A percentile compares a stretch with the other conserved stretches of the same genome.
Evolutionary conservation across 306 rosid species (phyloP).

Genomic region (Quercus parvula): DNA sequence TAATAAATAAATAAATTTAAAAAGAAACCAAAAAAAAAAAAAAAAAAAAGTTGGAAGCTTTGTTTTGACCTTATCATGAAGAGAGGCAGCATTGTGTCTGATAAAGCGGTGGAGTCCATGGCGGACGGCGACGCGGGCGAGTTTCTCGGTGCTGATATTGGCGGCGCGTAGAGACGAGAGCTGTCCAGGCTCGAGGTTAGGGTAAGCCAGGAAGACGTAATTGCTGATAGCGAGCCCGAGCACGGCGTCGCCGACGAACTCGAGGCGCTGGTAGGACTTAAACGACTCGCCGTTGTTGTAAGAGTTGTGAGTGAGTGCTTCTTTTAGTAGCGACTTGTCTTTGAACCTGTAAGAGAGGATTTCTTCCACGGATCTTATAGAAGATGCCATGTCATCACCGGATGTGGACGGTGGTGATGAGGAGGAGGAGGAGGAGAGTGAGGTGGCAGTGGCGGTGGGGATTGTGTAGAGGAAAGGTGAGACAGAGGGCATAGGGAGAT

Average conservation of each 20-base stretch:
- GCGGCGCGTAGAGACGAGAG: slow-evolving; percentile 68
- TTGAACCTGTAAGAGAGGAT: slow-evolving; percentile 37
- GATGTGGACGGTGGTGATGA: background rate
- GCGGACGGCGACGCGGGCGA: slow-evolving; percentile 73
- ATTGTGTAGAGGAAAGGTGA: background rate
- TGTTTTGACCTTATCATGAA: slow-evolving; percentile 25
- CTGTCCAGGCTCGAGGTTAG: slow-evolving; percentile 42
- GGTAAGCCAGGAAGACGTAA: slow-evolving; percentile 42
- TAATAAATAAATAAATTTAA: background rate
- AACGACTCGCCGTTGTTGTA: background rate
- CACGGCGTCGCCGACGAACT: slow-evolving; percentile 70
- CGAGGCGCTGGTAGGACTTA: slow-evolving; percentile 61
- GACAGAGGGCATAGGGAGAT: too few relatives aligned
- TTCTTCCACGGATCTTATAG: slow-evolving; percentile 29
- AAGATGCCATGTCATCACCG: slow-evolving; percentile 16
- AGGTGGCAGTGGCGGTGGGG: background rate
- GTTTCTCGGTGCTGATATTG: slow-evolving; percentile 74
- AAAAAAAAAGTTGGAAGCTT: background rate
- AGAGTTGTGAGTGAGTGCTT: slow-evolving; percentile 77
- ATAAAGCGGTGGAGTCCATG: slow-evolving; percentile 36
- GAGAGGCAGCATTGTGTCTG: slow-evolving; percentile 39
- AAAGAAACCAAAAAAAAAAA: background rate
- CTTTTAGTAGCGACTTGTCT: slow-evolving; percentile 55
- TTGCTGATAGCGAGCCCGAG: slow-evolving; percentile 46
- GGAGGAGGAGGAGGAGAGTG: background rate